phyloP scores from a whole-genome alignment of 495 filamentous ascomycete genomes.

The Aspergillus taichungensis region DNA sequence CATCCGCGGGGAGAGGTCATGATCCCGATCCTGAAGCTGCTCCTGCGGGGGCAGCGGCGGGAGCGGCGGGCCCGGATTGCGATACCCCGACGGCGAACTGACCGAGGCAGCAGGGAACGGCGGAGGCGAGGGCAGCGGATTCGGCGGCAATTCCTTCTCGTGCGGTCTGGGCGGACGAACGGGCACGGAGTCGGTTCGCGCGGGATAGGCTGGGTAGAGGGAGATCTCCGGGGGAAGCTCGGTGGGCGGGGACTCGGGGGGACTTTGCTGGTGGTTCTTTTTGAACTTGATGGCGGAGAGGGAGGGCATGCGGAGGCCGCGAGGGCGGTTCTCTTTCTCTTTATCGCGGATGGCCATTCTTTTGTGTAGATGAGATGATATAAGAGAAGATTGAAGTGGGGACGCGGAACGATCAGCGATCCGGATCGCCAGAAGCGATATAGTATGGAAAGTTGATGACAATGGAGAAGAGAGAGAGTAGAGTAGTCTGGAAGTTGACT shows the following conservation, averaged over 20 bases:
- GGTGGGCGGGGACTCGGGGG: neutral
- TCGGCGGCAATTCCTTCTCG: constrained; percentile 27
- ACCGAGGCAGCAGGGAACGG: constrained; percentile 5
- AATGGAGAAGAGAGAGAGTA: constrained; percentile 1
- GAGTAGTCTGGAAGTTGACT: too few relatives aligned
- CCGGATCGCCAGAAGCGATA: too few relatives aligned
- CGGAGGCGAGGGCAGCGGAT: constrained; percentile 13
- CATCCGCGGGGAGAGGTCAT: neutral
- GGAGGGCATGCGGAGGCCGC: constrained; percentile 32
- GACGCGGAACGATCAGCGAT: constrained; percentile 1
- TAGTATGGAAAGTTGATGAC: neutral
- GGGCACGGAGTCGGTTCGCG: constrained; percentile 8
- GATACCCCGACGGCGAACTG: neutral
- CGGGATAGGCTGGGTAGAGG: constrained; percentile 3
- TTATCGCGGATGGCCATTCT: constrained; percentile 33
- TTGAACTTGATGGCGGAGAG: constrained; percentile 25
- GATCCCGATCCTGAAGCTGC: neutral
- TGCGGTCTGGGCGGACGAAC: constrained; percentile 9
- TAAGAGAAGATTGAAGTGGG: constrained; percentile 1
- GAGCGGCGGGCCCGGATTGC: neutral
- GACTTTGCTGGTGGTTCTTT: constrained; percentile 5
- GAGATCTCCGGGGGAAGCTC: constrained; percentile 2
- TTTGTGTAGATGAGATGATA: constrained; percentile 1
- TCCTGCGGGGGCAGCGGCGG: constrained; percentile 1
- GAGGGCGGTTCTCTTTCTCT: constrained; percentile 32